Evolutionary conservation across 2,329 filamentous ascomycete species (phyloP).

Genomic region (Chaetomiaceae sp.): DNA sequence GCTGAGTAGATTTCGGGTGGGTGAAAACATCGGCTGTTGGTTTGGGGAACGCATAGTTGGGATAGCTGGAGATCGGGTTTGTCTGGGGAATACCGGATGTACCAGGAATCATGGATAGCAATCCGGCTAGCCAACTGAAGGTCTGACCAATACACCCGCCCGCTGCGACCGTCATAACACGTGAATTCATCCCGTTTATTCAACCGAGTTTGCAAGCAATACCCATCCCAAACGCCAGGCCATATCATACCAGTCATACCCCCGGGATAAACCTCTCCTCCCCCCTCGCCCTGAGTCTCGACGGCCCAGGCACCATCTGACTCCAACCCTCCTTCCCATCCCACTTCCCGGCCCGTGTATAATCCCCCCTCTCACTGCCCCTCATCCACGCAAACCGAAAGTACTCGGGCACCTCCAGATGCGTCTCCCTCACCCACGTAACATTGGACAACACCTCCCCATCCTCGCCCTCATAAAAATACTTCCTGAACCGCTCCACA

Average conservation of each 20-base stretch:
- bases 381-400: slow-evolving; percentile 73
- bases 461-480: slow-evolving; percentile 54
- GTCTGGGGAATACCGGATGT: no score
- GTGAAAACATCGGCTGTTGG: no score
- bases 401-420: slow-evolving; percentile 55
- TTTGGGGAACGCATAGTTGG: no score
- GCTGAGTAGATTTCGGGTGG: no score
- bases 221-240: not conserved
- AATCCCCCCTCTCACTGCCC: slow-evolving; percentile 62
- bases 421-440: slow-evolving; percentile 53
- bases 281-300: slow-evolving; percentile 37
- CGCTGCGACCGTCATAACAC: no score
- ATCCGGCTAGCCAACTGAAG: no score
- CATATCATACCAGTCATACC: not conserved
- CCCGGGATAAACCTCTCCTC: not conserved
- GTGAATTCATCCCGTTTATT: no score
- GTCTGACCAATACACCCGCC: no score
- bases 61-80: no score
- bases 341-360: slow-evolving; percentile 73
- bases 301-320: slow-evolving; percentile 60
- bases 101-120: no score
- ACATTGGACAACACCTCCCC: slow-evolving; percentile 39
- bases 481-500: slow-evolving; percentile 73
- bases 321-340: slow-evolving; percentile 59
- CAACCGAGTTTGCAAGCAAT: no score